phyloP scores from a whole-genome alignment of 345 rosid species.

The Raphanus sativus region DNA sequence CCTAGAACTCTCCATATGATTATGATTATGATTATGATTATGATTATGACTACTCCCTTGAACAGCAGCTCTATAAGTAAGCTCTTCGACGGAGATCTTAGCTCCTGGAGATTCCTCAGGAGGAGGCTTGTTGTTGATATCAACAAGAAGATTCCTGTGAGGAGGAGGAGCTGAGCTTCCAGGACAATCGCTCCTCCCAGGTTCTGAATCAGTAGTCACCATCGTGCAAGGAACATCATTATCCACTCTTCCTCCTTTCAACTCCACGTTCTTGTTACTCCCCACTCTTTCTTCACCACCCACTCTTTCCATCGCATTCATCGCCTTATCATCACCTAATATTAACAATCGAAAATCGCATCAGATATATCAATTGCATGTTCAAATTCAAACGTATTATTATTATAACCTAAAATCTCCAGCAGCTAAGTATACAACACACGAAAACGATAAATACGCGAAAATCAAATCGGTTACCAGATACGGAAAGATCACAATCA shows the following conservation, averaged over 20 bases:
- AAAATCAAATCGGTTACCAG: conserved; percentile 23
- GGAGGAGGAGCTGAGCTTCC: conserved; percentile 28
- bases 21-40: conserved; percentile 6
- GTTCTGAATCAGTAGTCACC: conserved; percentile 39
- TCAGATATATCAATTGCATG: conserved; percentile 7
- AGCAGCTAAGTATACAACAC: not conserved
- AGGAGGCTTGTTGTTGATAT: conserved; percentile 24
- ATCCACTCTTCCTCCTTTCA: conserved; percentile 33
- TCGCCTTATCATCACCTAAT: conserved; percentile 26
- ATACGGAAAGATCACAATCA: conserved; percentile 31
- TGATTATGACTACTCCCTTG: conserved; percentile 24
- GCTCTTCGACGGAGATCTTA: conserved; percentile 44
- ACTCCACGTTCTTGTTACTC: conserved; percentile 34
- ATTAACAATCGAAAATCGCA: conserved; percentile 10
- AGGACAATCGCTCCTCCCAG: conserved; percentile 38
- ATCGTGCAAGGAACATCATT: conserved; percentile 43
- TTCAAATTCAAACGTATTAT: not conserved
- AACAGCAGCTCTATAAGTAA: conserved; percentile 42
- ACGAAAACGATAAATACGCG: not conserved
- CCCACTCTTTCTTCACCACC: conserved; percentile 46
- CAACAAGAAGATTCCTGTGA: conserved; percentile 29
- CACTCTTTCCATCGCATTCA: conserved; percentile 47
- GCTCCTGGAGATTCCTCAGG: conserved; percentile 19
- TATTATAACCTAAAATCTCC: not conserved
- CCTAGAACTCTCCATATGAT: conserved; percentile 29